Conservation (phyloP, 805 yeast species). For the Saccharomycopsis sp. region DNA sequence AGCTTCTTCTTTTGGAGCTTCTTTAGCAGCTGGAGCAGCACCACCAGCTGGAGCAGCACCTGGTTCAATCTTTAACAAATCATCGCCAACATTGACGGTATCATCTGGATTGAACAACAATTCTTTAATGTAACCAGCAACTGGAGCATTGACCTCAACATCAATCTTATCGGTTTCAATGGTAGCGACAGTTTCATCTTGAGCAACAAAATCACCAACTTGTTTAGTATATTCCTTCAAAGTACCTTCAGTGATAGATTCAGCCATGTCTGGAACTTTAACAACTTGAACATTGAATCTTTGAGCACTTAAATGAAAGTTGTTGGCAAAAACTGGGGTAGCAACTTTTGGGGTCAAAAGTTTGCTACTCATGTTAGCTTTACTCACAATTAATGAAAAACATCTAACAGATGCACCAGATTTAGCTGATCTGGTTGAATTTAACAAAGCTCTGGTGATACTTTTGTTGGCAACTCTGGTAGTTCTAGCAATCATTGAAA, state of each 20-base stretch:
- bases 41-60: constrained; percentile 60
- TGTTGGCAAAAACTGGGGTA: constrained; percentile 4
- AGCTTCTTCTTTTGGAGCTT: constrained; percentile 29
- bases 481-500: constrained; percentile 14
- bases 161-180: constrained; percentile 98
- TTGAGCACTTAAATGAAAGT: constrained; percentile 20
- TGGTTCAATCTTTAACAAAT: constrained; percentile 77
- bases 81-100: constrained; percentile 95
- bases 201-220: constrained; percentile 82
- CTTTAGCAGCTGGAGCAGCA: constrained; percentile 31
- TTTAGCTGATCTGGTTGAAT: constrained; percentile 1
- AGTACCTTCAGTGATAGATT: constrained; percentile 96
- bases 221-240: constrained; percentile 59
- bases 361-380: background rate
- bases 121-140: constrained; percentile 83
- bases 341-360: background rate
- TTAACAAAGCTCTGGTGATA: constrained; percentile 4
- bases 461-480: constrained; percentile 7
- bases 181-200: constrained; percentile 89
- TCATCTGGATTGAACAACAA: constrained; percentile 78
- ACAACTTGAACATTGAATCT: constrained; percentile 45
- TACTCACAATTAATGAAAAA: constrained; percentile 10
- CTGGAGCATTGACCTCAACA: constrained; percentile 93
- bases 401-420: constrained; percentile 11
- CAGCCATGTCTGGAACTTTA: constrained; percentile 98